Percentiles rank a stretch among this genome's conserved stretches.
Evolutionary conservation across 306 rosid species (phyloP).

Genomic region (Carpinus fangiana): DNA sequence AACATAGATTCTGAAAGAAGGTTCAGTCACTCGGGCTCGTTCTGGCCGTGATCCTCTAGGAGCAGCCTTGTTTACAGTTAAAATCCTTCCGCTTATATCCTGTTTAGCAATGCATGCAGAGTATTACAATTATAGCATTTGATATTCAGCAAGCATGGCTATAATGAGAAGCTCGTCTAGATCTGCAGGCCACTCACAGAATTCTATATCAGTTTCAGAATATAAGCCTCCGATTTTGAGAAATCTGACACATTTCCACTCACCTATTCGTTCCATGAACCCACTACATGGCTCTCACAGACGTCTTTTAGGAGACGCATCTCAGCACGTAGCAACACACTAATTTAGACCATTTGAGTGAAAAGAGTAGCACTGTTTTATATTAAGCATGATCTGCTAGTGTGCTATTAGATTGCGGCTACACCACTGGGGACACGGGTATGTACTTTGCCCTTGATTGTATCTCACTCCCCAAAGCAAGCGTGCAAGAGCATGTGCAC

Average conservation of each 20-base stretch:
- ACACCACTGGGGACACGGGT: background rate
- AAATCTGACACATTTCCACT: background rate
- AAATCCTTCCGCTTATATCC: constrained; percentile 74
- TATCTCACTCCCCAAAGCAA: background rate
- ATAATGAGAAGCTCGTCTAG: background rate
- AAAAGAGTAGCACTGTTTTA: background rate
- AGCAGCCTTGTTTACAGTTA: constrained; percentile 93
- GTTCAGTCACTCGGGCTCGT: constrained; percentile 49
- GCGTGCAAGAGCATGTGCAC: background rate
- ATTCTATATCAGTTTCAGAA: background rate
- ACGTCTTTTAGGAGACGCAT: background rate
- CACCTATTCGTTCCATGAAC: background rate
- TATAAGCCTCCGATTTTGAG: background rate
- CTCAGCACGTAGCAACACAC: background rate
- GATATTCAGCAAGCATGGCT: background rate
- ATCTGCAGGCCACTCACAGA: background rate
- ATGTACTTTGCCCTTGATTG: background rate
- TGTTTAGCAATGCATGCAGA: constrained; percentile 13
- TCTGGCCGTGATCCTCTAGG: constrained; percentile 75
- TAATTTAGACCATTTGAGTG: background rate
- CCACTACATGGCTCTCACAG: background rate
- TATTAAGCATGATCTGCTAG: background rate
- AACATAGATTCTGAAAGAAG: constrained; percentile 59
- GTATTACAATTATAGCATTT: background rate
- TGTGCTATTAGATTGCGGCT: background rate